Base-by-base conservation (phyloP, 179 eudicot species). In the Drosera spatulata region DNA sequence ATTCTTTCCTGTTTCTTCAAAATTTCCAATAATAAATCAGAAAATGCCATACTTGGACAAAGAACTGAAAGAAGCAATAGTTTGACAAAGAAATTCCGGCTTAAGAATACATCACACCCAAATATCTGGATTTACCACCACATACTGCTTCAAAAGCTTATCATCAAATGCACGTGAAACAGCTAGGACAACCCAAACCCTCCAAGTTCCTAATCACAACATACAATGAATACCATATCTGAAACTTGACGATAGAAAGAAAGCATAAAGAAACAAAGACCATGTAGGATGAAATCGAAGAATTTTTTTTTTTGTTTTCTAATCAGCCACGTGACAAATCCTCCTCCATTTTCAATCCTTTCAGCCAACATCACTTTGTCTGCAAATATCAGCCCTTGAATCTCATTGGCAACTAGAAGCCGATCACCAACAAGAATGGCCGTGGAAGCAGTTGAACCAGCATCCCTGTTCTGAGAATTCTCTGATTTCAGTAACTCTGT, bases 91-190 rank as follows among this genome's bases (percentile, higher is more conserved):
- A 51, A 51, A 51, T 12, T 10, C 10, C 55, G 6, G 22, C 5
- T 13, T 5, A 13, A 51, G 55, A 15, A 51, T 39, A 8, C 41
- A 55, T 33, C 59, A 60, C 12, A 91, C 97, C 91, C 85, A 80
- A 64, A 93, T 93, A 67, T 89, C 99, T 54, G 99, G 99, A 71
- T 86, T 95, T 70, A 96, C 96, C 61, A 89, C 96, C 65, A 93
- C 97, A 75, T 73, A 93, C 60, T 93, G 99, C 83, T 93, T 93
- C 84, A 93, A 76, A 62, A 84, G 86, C 65, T 86, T 85, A 69
- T 89, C 97, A 68, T 95, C 99, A 84, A 93, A 93, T 53, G 99
- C 99, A 67, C 99, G 99, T 54, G 99, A 93, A 61, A 93, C 99
- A 71, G 99, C 99, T 73, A 93, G 95, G 55, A 93, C 99, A 12